These are phyloP conservation scores for Phyllostachys edulis DNA, from an alignment of 176 grass and related monocot genomes.

Conservation along the genomic window DNA sequence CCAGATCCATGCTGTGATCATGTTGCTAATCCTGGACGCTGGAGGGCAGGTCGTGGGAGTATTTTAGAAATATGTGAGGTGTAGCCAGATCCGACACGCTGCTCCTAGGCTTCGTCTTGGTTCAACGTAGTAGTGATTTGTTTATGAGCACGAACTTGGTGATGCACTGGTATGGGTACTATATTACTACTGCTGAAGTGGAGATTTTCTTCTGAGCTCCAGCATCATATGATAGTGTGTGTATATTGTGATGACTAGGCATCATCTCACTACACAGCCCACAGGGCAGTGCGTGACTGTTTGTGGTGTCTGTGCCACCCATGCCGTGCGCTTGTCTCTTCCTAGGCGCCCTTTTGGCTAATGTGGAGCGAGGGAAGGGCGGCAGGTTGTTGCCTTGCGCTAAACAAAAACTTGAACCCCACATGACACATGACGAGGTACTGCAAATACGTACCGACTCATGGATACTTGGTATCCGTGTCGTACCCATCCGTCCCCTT, in stretches of 20 bases:
- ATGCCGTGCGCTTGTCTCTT: constrained; percentile 13
- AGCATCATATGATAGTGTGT: not conserved
- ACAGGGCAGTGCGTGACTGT: not conserved
- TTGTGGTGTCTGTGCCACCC: not conserved
- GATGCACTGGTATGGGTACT: not conserved
- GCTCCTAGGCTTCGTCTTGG: not conserved
- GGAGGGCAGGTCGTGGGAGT: not conserved
- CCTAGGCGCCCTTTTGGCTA: not conserved
- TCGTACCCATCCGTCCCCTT: not conserved
- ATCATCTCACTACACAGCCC: not conserved
- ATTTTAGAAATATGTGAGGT: not conserved
- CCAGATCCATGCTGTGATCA: constrained; percentile 31
- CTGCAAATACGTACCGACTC: not conserved
- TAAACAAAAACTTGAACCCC: not conserved
- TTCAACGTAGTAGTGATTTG: not conserved
- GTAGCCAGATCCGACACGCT: constrained; percentile 9
- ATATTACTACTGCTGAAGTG: not conserved
- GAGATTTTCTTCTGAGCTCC: not conserved
- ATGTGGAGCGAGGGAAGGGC: not conserved
- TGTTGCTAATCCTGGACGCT: not conserved
- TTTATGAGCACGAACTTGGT: not conserved
- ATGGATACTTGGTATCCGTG: not conserved
- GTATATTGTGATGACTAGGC: not conserved
- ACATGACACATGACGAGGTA: not conserved
- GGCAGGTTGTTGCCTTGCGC: not conserved